Conservation (phyloP, 1,284 basidiomycete species). For the Ganoderma resinaceum region DNA sequence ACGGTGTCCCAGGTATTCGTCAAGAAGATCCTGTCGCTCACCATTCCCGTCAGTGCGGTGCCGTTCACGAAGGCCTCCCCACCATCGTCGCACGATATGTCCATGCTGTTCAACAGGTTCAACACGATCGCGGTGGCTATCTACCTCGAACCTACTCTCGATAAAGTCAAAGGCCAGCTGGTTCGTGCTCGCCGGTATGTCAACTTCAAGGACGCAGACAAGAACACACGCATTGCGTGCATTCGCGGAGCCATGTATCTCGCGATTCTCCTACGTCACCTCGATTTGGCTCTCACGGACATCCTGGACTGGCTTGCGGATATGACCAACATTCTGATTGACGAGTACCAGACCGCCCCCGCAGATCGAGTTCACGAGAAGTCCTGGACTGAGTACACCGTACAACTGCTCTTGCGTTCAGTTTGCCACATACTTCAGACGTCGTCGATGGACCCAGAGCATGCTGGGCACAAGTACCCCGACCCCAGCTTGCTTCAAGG, state of each 20-base stretch:
- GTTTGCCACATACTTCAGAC: conserved; percentile 68
- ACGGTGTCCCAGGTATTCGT: conserved; percentile 50
- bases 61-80: conserved; percentile 65
- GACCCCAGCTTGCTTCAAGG: conserved; percentile 68
- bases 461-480: conserved; percentile 57
- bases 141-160: conserved; percentile 67
- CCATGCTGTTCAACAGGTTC: conserved; percentile 89
- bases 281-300: conserved; percentile 59
- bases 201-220: conserved; percentile 73
- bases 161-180: conserved; percentile 61
- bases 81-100: conserved; percentile 66
- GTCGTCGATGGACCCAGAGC: conserved; percentile 47
- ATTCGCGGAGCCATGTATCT: conserved; percentile 85
- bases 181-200: conserved; percentile 72
- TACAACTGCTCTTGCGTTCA: conserved; percentile 65
- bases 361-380: conserved; percentile 16
- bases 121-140: conserved; percentile 81
- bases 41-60: conserved; percentile 78
- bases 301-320: conserved; percentile 75
- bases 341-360: conserved; percentile 55
- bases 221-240: conserved; percentile 73
- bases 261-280: conserved; percentile 70
- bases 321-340: conserved; percentile 63
- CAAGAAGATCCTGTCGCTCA: conserved; percentile 81
- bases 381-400: conserved; percentile 41